phyloP scores from a whole-genome alignment of 345 rosid genomes.

The Nephelium lappaceum region DNA sequence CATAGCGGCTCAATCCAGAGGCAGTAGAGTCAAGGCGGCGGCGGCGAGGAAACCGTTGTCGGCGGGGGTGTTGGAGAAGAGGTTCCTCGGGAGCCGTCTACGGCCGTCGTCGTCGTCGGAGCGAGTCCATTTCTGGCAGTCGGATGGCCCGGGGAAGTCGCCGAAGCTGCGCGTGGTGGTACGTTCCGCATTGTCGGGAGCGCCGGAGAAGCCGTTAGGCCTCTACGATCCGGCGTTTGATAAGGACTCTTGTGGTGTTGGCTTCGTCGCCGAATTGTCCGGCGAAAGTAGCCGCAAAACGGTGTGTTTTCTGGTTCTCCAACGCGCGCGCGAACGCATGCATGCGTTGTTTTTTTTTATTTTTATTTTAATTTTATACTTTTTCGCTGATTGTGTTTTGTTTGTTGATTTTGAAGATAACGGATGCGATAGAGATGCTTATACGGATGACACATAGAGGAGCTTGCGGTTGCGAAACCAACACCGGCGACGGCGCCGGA shows the following conservation, averaged over 20 bases:
- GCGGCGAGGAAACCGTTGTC: conserved; percentile 33
- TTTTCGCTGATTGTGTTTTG: neutral
- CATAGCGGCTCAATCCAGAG: conserved; percentile 41
- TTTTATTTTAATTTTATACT: too few relatives aligned
- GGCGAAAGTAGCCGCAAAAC: conserved; percentile 88
- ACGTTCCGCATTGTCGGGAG: conserved; percentile 72
- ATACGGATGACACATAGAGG: conserved; percentile 95
- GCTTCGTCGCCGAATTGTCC: conserved; percentile 94
- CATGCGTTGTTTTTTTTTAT: neutral
- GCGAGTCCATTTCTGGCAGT: conserved; percentile 66
- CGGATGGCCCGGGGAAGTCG: conserved; percentile 75
- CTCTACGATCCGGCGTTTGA: conserved; percentile 91
- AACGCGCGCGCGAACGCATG: neutral
- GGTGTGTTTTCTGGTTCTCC: conserved; percentile 34
- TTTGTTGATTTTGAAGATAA: conserved; percentile 45
- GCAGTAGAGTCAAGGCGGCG: conserved; percentile 20
- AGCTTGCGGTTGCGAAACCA: conserved; percentile 97
- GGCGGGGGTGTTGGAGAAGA: conserved; percentile 36
- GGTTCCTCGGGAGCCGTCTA: conserved; percentile 53
- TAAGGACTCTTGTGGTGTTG: conserved; percentile 99
- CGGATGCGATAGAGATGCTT: conserved; percentile 97
- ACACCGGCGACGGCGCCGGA: conserved; percentile 99
- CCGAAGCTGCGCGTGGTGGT: conserved; percentile 76
- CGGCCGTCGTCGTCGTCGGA: conserved; percentile 48
- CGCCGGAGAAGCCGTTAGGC: conserved; percentile 95